Evolutionary conservation across 2,329 filamentous ascomycete species (phyloP), one percentile per base, ranked within the genome.

Genomic region (Aspergillus tubingensis): DNA sequence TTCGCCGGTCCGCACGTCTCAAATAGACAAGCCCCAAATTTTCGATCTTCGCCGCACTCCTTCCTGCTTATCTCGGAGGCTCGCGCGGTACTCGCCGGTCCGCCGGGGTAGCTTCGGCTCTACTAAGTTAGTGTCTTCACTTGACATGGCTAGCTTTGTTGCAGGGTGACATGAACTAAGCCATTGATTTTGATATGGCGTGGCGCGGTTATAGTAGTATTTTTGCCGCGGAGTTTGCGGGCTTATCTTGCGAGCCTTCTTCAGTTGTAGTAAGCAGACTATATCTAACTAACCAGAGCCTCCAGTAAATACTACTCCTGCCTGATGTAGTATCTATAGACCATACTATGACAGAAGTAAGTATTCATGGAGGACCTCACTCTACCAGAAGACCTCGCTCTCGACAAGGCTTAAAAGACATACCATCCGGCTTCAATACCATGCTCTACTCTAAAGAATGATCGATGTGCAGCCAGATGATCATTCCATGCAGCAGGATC

Each of bases 61-160:
- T 19, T 44, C 23, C 25, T 21, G n/a, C 39, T 47, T 55, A 55
- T 55, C 53, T 55, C 39, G 25, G 43, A 11, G n/a, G 53, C 23
- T 47, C 8, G 39, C 17, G 27, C 39, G 53, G 53, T n/a, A 30
- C 15, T 55, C 53, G 53, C 53, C 53, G 53, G 39, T 55, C 39
- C 39, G 53, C 53, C 53, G 53, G 53, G 39, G 21, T 41, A 55
- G 13, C 23, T 15, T 25, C 53, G 39, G 39, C 41, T 47, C 10
- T 21, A 36, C 53, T 41, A 17, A 25, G 8, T 8, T 11, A 21
- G 5, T 7, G 38, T 44, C 41, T 44, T 13, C 10, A 30, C 11
- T 36, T 36, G 11, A 36, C 41, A 44, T 23, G 19, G 1, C 19
- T 23, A 44, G 10, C 19, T 36, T 7, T 13, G 41, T 21, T 21